Evolutionary conservation across 192 early-diverging fungal species (phyloP), one percentile per base, ranked within the genome.

Genomic region (Lunasporangiospora selenospora): DNA sequence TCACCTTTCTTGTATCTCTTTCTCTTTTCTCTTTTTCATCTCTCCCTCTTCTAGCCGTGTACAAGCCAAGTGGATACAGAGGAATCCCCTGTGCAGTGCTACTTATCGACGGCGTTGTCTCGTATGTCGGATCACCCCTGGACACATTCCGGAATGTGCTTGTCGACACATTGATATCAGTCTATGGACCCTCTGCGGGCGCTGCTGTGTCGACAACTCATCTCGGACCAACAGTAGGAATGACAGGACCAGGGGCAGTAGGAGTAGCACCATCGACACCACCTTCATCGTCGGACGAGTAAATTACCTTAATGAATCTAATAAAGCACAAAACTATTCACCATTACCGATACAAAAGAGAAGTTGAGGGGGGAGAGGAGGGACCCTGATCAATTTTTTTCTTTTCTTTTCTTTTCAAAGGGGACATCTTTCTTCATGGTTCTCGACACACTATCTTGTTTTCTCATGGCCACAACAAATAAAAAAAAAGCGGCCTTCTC

Each of bases 51-150:
- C 30, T 39, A 73, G 67, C 67, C 15, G 46, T 73, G 6, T 73
- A 73, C 54, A 73, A 73, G 19, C 37, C 60, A 37, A 31, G 44
- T 33, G 67, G 67, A 9, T 73, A 73, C 60, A 73, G 38, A 19
- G 67, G 40, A 12, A 73, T 73, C 23, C 67, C 67, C 8, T 62
- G 59, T 38, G 46, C 53, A 12, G 53, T 62, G 13, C 16, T 73
- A 5, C 16, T 73, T 37, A 54, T 62, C 10, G 67, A 73, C 23
- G 60, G 69, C 5, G 36, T 73, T 7, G 60, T 73, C 0, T 33
- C 47, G n/a, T 73, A 53, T 45, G 60, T 73, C 18, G 60, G 60
- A 29, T 62, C 69, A 18, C 69, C 69, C 5, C 11, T 73, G 31
- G 36, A 37, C 1, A 49, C 33, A 11, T 52, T 73, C 47, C 51